Base-by-base conservation (phyloP, 805 yeast genomes). In the Wickerhamomyces ciferrii region DNA sequence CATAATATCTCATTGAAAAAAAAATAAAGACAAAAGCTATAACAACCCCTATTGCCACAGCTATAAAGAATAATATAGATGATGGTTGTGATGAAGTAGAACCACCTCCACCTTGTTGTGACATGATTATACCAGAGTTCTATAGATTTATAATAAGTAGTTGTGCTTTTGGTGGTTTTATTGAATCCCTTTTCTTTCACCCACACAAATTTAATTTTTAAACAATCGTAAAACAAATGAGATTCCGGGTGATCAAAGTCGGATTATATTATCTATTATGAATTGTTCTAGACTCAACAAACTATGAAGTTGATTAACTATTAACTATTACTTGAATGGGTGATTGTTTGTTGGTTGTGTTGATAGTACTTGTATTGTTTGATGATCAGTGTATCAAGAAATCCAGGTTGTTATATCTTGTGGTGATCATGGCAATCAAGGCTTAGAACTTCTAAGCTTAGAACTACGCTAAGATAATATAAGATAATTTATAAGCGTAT, bases 11-110 rank as follows among this genome's bases (percentile, higher is more conserved):
- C 44, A 78, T 56, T 11, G 87, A 78, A 69, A 83, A 81, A 62
- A 80, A 80, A 9, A 80, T 52, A 53, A 83, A 79, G 24, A 79
- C 58, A 0, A 70, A 19, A 5, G 86, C 85, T 36, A 81, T 79
- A 20, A 74, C 56, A 13, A 80, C 74, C 4, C 87, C 87, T 14
- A 81, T 77, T 1, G 83, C 76, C 32, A 83, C 68, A 1, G 87
- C 86, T 13, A 83, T 63, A 61, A 81, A 79, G 62, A 83, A 83
- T 27, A 83, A 64, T 32, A 81, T 79, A 1, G 85, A 79, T 1
- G 86, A 78, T 1, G 87, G 86, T 32, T 76, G 62, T 3, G 52
- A 31, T n/a, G 55, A 41, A 13, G 32, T n/a, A 10, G 35, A 27
- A 13, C 25, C n/a, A 14, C 31, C 11, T 13, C 31, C 31, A 8